Percentiles rank a stretch among this genome's conserved stretches.
These are phyloP conservation scores for Allantophomopsis lycopodina DNA, from an alignment of 2,329 filamentous ascomycete species.

Conservation along the genomic window DNA sequence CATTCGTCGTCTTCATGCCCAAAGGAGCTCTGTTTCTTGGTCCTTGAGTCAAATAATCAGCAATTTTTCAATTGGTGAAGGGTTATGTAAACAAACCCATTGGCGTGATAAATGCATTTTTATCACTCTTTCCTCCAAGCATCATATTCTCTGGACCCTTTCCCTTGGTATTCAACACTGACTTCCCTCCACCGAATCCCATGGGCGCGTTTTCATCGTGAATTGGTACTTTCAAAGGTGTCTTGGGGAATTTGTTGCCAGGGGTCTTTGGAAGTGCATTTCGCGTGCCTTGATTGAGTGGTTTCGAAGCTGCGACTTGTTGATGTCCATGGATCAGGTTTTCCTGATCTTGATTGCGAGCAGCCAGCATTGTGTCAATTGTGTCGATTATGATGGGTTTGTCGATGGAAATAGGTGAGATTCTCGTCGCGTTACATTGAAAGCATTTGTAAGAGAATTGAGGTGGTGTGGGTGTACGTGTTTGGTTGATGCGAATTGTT, in stretches of 20 bases:
- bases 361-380: constrained; percentile 56
- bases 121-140: constrained; percentile 39
- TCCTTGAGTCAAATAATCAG: constrained; percentile 7
- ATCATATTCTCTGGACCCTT: constrained; percentile 43
- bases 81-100: constrained; percentile 43
- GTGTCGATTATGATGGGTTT: constrained; percentile 8
- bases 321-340: constrained; percentile 71
- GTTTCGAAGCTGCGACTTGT: constrained; percentile 56
- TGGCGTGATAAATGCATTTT: constrained; percentile 64
- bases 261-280: constrained; percentile 64
- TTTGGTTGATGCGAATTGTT: too few species aligned
- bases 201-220: constrained; percentile 75
- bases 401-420: too few species aligned
- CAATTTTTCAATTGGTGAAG: too few species aligned
- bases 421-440: too few species aligned
- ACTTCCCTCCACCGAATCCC: constrained; percentile 43
- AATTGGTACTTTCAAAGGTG: constrained; percentile 61
- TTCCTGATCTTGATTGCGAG: constrained; percentile 60
- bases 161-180: constrained; percentile 36
- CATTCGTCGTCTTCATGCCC: constrained; percentile 93
- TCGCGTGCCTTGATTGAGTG: constrained; percentile 49
- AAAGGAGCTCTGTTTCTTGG: constrained; percentile 64
- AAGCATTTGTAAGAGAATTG: too few species aligned
- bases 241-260: constrained; percentile 63
- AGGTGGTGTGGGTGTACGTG: too few species aligned